These are phyloP conservation scores for Phoma sp. DNA, from an alignment of 2,329 filamentous ascomycete genomes.

Conservation along the genomic window DNA sequence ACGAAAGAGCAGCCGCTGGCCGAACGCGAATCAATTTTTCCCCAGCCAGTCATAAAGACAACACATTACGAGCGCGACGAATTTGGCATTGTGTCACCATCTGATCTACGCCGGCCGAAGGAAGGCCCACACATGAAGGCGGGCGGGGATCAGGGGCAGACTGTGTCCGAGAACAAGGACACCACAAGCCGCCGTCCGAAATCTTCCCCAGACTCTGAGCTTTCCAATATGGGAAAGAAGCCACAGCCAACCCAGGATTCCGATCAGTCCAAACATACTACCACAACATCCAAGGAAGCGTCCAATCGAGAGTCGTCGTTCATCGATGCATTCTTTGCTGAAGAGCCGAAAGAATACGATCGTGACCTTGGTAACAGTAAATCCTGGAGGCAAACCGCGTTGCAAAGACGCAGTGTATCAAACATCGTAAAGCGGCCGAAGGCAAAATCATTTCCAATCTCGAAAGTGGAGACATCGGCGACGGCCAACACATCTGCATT, in stretches of 20 bases:
- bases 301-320: conserved; percentile 24
- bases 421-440: not conserved
- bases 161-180: not conserved
- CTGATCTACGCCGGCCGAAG: conserved; percentile 37
- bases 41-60: conserved; percentile 22
- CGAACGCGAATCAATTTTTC: conserved; percentile 19
- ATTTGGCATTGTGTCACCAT: conserved; percentile 39
- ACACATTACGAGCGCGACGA: conserved; percentile 25
- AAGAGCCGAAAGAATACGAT: conserved; percentile 7
- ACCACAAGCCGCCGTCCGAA: no score
- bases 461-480: not conserved
- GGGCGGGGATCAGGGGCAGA: not conserved
- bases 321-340: conserved; percentile 33
- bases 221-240: no score
- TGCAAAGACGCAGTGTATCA: conserved; percentile 20
- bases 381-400: conserved; percentile 36
- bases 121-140: conserved; percentile 21
- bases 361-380: conserved; percentile 4
- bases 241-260: not conserved
- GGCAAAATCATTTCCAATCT: not conserved
- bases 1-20: not conserved
- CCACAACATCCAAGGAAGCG: not conserved
- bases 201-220: not conserved
- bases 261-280: not conserved
- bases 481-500: not conserved